Evolutionary conservation across 768 basidiomycete species (phyloP), one percentile per base, ranked within the genome.

Genomic region (Hemileccinum rubropunctum): DNA sequence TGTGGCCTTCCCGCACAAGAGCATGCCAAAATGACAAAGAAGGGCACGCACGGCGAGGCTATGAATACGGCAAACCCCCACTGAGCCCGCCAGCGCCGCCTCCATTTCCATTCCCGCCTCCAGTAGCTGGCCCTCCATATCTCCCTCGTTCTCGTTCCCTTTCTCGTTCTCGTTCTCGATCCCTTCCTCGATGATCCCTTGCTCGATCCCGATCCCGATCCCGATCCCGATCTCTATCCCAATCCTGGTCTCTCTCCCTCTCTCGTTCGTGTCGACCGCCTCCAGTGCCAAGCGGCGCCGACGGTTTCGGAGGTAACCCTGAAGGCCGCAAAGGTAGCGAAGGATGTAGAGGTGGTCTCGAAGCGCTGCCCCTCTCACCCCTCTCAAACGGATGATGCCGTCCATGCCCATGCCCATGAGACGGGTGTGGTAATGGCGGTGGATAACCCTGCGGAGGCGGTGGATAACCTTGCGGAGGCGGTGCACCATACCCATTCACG

Each of bases 11-110:
- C 20, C 12, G 26, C 32, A 30, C 8, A 21, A 44, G 32, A 30
- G 32, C 32, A 44, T 17, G 23, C 21, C 6, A 13, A 21, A 21
- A 15, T 23, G 17, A 18, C 15, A 15, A 23, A 36, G 14, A 28
- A 10, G 41, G 21, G 20, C 12, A 28, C 39, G 40, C 40, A 45
- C 51, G 44, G 30, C 20, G 51, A 39, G 33, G 20, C 40, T 59
- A 69, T 43, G 67, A 68, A 26, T 68, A 69, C 6, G 67, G 65
- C n/a, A 66, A 50, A 13, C 56, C 65, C 7, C 57, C 64, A 20
- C 50, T 55, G 34, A 57, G 49, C 18, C 60, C 51, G 15, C 53
- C 56, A 20, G 43, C 41, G 2, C 45, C 44, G 9, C 45, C 42
- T 7, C 42, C 57, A 13, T 37, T 49, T 18, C 26, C 47, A 14